Percentiles rank a stretch among this genome's conserved stretches.
Evolutionary conservation across 371 early-diverging fungal species (phyloP).

Genomic region (Rhizopus stolonifer): DNA sequence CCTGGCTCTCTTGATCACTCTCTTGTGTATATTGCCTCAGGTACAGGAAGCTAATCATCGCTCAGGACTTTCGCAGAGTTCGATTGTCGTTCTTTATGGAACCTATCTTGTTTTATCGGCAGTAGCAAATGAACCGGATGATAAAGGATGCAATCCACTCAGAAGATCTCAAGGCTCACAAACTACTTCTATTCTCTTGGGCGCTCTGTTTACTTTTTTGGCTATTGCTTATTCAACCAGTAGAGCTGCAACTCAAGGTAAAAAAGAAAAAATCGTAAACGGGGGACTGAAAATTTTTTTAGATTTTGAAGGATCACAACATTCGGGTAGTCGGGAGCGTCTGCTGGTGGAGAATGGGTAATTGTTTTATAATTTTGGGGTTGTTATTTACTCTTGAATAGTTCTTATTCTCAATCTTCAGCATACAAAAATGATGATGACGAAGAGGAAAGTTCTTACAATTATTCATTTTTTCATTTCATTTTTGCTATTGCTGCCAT

Average conservation of each 20-base stretch:
- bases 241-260: constrained; percentile 78
- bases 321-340: constrained; percentile 43
- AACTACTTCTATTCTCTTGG: constrained; percentile 80
- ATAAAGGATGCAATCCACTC: constrained; percentile 79
- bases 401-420: constrained; percentile 66
- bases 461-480: constrained; percentile 91
- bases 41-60: constrained; percentile 87
- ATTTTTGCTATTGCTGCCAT: constrained; percentile 88
- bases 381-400: constrained; percentile 8
- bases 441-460: constrained; percentile 78
- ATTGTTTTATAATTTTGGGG: no score
- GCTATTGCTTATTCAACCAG: constrained; percentile 91
- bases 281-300: no score
- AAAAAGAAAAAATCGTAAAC: not conserved
- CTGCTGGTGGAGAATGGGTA: constrained; percentile 66
- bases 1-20: constrained; percentile 62
- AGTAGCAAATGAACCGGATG: constrained; percentile 75
- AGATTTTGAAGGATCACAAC: constrained; percentile 37
- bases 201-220: constrained; percentile 87
- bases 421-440: constrained; percentile 45
- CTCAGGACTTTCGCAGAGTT: constrained; percentile 88
- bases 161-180: constrained; percentile 66
- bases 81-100: constrained; percentile 87
- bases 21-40: constrained; percentile 69
- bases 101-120: constrained; percentile 87